Conservation (phyloP, 352 stramenopile genomes). For the Globisporangium okanoganense region DNA sequence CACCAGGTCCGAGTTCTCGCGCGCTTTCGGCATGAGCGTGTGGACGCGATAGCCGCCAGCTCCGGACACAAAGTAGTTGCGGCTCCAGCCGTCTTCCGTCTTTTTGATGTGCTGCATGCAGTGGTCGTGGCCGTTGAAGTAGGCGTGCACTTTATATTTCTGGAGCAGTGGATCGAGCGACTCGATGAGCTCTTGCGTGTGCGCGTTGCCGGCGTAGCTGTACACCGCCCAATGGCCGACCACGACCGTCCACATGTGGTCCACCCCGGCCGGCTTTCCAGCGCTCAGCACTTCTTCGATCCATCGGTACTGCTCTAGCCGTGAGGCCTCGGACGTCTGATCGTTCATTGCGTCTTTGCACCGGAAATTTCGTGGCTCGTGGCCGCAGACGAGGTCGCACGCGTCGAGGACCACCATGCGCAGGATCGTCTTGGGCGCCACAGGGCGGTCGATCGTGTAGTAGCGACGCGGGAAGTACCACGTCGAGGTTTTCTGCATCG, state of each 20-base stretch:
- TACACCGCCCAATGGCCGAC: slow-evolving; percentile 84
- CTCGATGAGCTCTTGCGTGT: slow-evolving; percentile 74
- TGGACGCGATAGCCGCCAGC: slow-evolving; percentile 74
- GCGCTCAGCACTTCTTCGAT: slow-evolving; percentile 60
- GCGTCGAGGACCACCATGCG: slow-evolving; percentile 77
- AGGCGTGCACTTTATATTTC: slow-evolving; percentile 83
- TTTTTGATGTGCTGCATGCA: slow-evolving; percentile 79
- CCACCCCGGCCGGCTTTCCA: slow-evolving; percentile 53
- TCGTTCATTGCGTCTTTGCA: slow-evolving; percentile 78
- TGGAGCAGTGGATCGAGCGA: slow-evolving; percentile 66
- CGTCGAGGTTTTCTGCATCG: slow-evolving; percentile 53
- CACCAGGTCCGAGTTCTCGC: slow-evolving; percentile 62
- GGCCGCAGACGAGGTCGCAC: slow-evolving; percentile 81
- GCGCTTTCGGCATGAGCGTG: slow-evolving; percentile 56
- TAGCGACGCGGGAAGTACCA: slow-evolving; percentile 82
- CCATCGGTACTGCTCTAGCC: slow-evolving; percentile 73
- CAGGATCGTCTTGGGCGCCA: slow-evolving; percentile 77
- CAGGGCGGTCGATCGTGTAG: slow-evolving; percentile 73
- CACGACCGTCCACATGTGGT: slow-evolving; percentile 84
- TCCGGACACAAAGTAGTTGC: slow-evolving; percentile 81
- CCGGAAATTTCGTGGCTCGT: slow-evolving; percentile 68
- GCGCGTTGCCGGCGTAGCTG: slow-evolving; percentile 78
- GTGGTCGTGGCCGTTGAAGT: slow-evolving; percentile 87
- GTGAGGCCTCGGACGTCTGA: slow-evolving; percentile 57
- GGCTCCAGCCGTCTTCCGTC: slow-evolving; percentile 32